Percentiles rank a stretch among this genome's conserved stretches.
These are phyloP conservation scores for Mallotus repandus DNA, from an alignment of 441 rosid genomes.

Conservation along the genomic window DNA sequence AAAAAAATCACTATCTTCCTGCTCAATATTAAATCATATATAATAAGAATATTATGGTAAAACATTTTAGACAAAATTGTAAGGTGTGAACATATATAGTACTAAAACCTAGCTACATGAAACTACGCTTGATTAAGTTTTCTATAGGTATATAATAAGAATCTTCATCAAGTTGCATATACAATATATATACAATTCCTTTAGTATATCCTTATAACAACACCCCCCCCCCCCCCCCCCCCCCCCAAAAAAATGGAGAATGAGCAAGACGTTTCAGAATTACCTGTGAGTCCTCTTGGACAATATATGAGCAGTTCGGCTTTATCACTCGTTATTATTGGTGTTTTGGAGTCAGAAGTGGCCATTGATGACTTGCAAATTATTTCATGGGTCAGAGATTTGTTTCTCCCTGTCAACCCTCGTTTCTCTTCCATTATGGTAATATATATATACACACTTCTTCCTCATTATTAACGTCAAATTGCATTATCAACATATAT, in stretches of 20 bases:
- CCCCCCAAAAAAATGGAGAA: background rate
- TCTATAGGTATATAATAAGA: too few relatives aligned
- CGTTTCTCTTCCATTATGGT: slow-evolving; percentile 59
- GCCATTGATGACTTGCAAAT: slow-evolving; percentile 39
- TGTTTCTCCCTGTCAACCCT: slow-evolving; percentile 45
- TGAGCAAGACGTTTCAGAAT: slow-evolving; percentile 4
- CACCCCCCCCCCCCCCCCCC: too few relatives aligned
- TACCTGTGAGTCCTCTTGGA: slow-evolving; percentile 44
- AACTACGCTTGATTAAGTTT: too few relatives aligned
- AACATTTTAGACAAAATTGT: too few relatives aligned
- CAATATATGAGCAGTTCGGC: slow-evolving; percentile 42
- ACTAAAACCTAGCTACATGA: too few relatives aligned
- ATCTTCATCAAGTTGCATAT: too few relatives aligned
- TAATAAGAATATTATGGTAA: too few relatives aligned
- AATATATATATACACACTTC: slow-evolving; percentile 26
- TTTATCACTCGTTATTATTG: slow-evolving; percentile 31
- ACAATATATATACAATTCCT: too few relatives aligned
- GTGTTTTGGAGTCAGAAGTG: slow-evolving; percentile 36
- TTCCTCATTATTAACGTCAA: too few relatives aligned
- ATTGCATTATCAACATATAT: background rate
- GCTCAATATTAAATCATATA: too few relatives aligned
- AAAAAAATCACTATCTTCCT: too few relatives aligned
- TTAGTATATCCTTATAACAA: background rate
- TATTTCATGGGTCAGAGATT: slow-evolving; percentile 32
- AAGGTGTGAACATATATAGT: too few relatives aligned